phyloP scores from a whole-genome alignment of 2,329 filamentous ascomycete species.

The Botrytis paeoniae region DNA sequence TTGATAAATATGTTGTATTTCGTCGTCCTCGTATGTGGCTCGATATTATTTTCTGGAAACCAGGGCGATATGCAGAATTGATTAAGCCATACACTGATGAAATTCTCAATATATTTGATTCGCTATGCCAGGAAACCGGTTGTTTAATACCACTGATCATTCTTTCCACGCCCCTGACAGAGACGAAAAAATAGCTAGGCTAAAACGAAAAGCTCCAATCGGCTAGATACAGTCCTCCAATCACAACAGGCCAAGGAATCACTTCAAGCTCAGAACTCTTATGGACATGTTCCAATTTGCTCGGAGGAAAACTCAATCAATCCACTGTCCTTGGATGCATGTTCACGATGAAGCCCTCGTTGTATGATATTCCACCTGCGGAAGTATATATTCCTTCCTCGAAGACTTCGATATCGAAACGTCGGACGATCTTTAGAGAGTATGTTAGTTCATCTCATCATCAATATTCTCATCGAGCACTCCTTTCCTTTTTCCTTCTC shows the following conservation, averaged over 20 bases:
- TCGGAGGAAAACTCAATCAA: not conserved
- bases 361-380: conserved; percentile 28
- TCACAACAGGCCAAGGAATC: not conserved
- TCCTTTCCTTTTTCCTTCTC: not conserved
- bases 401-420: conserved; percentile 27
- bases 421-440: conserved; percentile 11
- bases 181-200: no score
- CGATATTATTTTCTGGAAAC: no score
- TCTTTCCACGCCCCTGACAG: no score
- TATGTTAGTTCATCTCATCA: not conserved
- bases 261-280: not conserved
- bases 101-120: no score
- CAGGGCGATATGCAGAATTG: no score
- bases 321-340: not conserved
- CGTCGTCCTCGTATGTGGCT: no score
- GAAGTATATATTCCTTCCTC: conserved; percentile 26
- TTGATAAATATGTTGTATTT: no score
- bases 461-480: accelerated
- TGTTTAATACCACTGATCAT: no score
- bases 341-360: conserved; percentile 23
- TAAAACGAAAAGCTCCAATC: not conserved
- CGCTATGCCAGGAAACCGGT: no score
- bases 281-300: accelerated
- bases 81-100: no score
- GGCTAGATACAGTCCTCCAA: not conserved